These are phyloP conservation scores for Pharus latifolius DNA, from an alignment of 176 grass and related monocot species.

Conservation along the genomic window DNA sequence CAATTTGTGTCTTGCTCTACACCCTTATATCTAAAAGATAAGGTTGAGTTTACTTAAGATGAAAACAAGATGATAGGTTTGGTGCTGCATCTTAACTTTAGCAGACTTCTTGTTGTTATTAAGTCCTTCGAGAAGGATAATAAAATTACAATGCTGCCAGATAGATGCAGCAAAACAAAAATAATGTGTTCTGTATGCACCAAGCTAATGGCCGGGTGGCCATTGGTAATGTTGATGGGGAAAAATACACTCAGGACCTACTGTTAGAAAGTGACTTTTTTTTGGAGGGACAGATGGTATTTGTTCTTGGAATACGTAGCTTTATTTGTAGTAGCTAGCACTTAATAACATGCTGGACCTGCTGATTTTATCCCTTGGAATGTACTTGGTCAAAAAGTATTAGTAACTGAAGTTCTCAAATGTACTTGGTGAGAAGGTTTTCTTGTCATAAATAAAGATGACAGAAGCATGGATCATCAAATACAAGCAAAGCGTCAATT, in stretches of 20 bases:
- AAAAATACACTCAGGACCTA: no score
- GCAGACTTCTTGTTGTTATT: not conserved
- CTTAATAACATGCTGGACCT: not conserved
- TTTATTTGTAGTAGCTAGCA: constrained; percentile 2
- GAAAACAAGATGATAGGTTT: not conserved
- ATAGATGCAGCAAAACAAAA: not conserved
- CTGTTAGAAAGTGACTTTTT: not conserved
- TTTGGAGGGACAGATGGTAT: not conserved
- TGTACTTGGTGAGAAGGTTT: no score
- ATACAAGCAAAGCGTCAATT: not conserved
- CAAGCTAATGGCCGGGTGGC: no score
- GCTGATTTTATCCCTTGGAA: not conserved
- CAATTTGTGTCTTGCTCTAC: not conserved
- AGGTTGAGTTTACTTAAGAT: not conserved
- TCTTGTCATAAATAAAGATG: not conserved
- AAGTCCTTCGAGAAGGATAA: not conserved
- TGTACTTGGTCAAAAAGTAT: not conserved
- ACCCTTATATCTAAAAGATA: not conserved
- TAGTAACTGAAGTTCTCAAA: not conserved
- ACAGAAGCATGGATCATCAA: not conserved
- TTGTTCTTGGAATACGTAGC: not conserved
- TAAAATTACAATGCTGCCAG: not conserved
- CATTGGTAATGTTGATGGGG: no score
- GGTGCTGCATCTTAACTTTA: not conserved
- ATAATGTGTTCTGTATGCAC: not conserved